Conservation (phyloP, 2,329 filamentous ascomycete species). For the Orbilia oligospora region DNA sequence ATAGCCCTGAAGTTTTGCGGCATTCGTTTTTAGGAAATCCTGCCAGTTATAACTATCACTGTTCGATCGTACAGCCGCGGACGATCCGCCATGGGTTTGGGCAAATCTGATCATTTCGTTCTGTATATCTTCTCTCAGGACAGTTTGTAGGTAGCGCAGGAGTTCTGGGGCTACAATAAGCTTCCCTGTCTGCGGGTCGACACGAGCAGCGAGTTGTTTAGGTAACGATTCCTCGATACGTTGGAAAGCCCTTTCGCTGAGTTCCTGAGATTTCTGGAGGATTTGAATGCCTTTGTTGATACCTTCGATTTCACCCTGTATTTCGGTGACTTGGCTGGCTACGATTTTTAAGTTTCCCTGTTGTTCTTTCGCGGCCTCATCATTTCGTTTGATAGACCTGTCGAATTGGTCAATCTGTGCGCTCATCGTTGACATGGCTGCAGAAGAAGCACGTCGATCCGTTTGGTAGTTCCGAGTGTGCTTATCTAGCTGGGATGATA, state of each 20-base stretch:
- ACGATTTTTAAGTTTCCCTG: slow-evolving; percentile 4
- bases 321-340: slow-evolving; percentile 23
- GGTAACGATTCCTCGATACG: slow-evolving; percentile 45
- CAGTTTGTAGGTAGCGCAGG: slow-evolving; percentile 39
- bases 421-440: slow-evolving; percentile 37
- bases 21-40: slow-evolving; percentile 45
- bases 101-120: slow-evolving; percentile 28
- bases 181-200: slow-evolving; percentile 46
- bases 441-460: slow-evolving; percentile 21
- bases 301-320: slow-evolving; percentile 32
- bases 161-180: slow-evolving; percentile 49
- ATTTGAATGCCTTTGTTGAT: slow-evolving; percentile 41
- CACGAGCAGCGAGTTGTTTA: slow-evolving; percentile 43
- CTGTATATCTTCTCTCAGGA: slow-evolving; percentile 35
- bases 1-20: slow-evolving; percentile 42
- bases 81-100: neutral
- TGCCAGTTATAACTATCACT: slow-evolving; percentile 40
- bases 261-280: slow-evolving; percentile 39
- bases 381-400: slow-evolving; percentile 27
- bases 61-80: neutral
- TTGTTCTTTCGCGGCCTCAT: slow-evolving; percentile 6
- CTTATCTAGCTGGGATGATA: slow-evolving; percentile 43
- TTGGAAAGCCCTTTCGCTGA: slow-evolving; percentile 27
- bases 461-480: slow-evolving; percentile 46
- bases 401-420: slow-evolving; percentile 38